Evolutionary conservation across 176 grass and related monocot species (phyloP), one percentile per base, ranked within the genome.

Genomic region (Aegilops speltoides): DNA sequence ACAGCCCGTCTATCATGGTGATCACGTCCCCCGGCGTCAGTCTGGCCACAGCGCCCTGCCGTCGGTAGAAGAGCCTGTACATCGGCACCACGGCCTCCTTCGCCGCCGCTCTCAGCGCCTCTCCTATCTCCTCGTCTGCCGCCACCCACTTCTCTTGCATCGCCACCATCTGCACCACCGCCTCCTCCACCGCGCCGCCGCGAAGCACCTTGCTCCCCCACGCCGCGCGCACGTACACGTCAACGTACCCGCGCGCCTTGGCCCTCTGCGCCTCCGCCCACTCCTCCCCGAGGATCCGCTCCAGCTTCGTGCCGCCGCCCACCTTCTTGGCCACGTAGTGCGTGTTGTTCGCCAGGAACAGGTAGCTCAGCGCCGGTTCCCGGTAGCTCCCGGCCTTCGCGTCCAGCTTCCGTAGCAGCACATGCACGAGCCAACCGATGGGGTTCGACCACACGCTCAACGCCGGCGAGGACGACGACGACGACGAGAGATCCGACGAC

Each of bases 311-410:
- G 68, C 75, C 50, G 26, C 76, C 81, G 16, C 64, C 59, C 41
- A 95, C 95, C 60, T 97, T 97, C 26, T 64, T 91, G 5, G 32
- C 76, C 22, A 93, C 83, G 87, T 97, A 97, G 19, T 87, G 77
- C 74, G 83, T 74, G 86, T 97, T 97, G 86, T 95, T 97, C 6
- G 89, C 87, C 85, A 97, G 64, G 83, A 95, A 97, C 1, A 97
- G 83, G 77, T 90, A 93, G 6, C 93, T 91, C 59, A 90, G 40
- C 22, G 91, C 84, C 37, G 80, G 50, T 1, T 93, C 83, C 0
- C 24, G 24, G 77, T 95, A 90, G 40, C 82, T 73, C 48, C 92
- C 91, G 19, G 95, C 95, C 87, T 95, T 93, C 10, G 86, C 59
- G 16, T 97, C 89, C 45, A 97, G 85, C 89, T 93, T 95, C 23